These are phyloP conservation scores for Cystodermella granulosa DNA, from an alignment of 1,284 basidiomycete genomes.

Conservation along the genomic window DNA sequence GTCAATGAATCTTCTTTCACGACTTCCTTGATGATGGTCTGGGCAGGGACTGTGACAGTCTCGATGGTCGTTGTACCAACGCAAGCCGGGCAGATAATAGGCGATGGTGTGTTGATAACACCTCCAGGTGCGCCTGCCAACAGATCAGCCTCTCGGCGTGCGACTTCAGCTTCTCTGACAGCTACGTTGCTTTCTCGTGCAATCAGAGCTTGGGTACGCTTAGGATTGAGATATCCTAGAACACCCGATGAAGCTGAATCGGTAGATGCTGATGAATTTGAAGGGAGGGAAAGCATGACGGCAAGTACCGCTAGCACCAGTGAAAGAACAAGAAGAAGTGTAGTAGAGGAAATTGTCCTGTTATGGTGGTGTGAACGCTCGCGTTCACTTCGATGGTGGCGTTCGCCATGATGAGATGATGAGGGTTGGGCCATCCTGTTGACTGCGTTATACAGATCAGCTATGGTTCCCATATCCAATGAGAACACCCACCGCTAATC, in stretches of 20 bases:
- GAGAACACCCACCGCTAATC: conserved; percentile 39
- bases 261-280: conserved; percentile 33
- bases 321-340: conserved; percentile 74
- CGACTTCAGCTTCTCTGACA: conserved; percentile 74
- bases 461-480: conserved; percentile 9
- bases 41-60: conserved; percentile 54
- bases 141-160: conserved; percentile 76
- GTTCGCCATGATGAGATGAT: conserved; percentile 66
- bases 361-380: conserved; percentile 67
- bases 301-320: conserved; percentile 76
- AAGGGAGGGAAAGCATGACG: conserved; percentile 77
- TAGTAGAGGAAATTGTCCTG: conserved; percentile 81
- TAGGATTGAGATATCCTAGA: conserved; percentile 68
- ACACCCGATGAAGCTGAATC: conserved; percentile 51
- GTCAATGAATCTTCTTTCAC: conserved; percentile 72
- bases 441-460: conserved; percentile 2
- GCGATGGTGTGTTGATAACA: conserved; percentile 53
- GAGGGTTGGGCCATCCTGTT: conserved; percentile 82
- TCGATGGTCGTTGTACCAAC: conserved; percentile 49
- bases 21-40: conserved; percentile 79
- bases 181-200: conserved; percentile 71
- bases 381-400: conserved; percentile 58
- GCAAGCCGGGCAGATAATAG: conserved; percentile 54
- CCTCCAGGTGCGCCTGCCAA: conserved; percentile 75
- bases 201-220: conserved; percentile 71